These are phyloP conservation scores for Echinosophora koreensis DNA, from an alignment of 306 rosid genomes.

Conservation along the genomic window DNA sequence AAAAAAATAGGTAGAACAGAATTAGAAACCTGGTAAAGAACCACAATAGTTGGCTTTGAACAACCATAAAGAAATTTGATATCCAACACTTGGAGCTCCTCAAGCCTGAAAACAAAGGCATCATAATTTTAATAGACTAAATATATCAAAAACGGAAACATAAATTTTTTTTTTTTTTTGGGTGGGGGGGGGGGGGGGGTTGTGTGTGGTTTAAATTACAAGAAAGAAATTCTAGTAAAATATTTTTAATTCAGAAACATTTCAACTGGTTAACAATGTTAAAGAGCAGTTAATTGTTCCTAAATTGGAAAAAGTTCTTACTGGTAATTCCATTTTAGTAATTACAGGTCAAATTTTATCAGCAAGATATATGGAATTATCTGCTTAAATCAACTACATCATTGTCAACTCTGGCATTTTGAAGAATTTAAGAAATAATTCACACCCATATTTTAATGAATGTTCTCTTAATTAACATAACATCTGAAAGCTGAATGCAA, in stretches of 20 bases:
- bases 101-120: slow-evolving; percentile 79
- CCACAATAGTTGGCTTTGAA: slow-evolving; percentile 95
- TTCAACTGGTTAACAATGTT: not conserved
- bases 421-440: not conserved
- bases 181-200: too few relatives aligned
- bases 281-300: not conserved
- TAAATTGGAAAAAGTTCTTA: not conserved
- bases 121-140: slow-evolving; percentile 28
- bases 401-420: not conserved
- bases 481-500: too few relatives aligned
- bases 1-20: slow-evolving; percentile 34
- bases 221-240: not conserved
- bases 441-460: not conserved
- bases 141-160: slow-evolving; percentile 10
- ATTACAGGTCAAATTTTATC: not conserved
- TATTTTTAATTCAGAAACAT: not conserved
- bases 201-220: too few relatives aligned
- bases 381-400: not conserved
- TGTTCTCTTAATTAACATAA: not conserved
- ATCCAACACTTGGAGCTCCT: slow-evolving; percentile 98
- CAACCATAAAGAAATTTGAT: slow-evolving; percentile 96
- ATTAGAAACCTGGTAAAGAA: slow-evolving; percentile 85
- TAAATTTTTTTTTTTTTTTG: too few relatives aligned
- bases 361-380: not conserved
- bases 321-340: not conserved